These are phyloP conservation scores for Martensiomyces pterosporus DNA, from an alignment of 192 early-diverging fungal species.

Conservation along the genomic window DNA sequence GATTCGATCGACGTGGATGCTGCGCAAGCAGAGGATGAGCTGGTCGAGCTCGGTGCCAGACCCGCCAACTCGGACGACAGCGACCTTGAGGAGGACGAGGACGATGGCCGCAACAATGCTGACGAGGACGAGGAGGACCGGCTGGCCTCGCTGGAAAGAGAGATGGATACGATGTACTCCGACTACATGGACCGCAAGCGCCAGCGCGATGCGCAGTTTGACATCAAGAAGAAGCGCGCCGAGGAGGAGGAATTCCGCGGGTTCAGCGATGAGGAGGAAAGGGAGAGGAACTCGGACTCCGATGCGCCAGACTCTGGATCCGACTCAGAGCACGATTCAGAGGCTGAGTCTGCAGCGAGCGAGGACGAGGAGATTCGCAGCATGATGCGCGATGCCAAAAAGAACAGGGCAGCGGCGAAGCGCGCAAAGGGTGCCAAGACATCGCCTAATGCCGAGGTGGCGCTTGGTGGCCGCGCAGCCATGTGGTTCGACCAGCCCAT, in stretches of 20 bases:
- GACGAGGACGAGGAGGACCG: constrained; percentile 56
- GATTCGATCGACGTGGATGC: constrained; percentile 48
- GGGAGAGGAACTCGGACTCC: constrained; percentile 17
- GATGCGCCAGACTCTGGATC: constrained; percentile 33
- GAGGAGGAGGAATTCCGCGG: constrained; percentile 68
- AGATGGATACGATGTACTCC: constrained; percentile 62
- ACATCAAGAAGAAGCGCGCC: constrained; percentile 65
- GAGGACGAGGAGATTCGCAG: constrained; percentile 46
- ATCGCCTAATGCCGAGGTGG: constrained; percentile 26
- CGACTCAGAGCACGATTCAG: constrained; percentile 2
- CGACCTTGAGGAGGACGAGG: constrained; percentile 27
- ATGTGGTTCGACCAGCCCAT: constrained; percentile 95
- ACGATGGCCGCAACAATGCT: constrained; percentile 36
- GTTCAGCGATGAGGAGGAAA: constrained; percentile 48
- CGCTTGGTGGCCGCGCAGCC: constrained; percentile 76
- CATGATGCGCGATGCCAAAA: constrained; percentile 39
- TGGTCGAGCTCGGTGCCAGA: constrained; percentile 51
- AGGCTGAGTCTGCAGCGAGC: constrained; percentile 43
- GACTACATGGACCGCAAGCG: constrained; percentile 67
- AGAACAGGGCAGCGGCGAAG: constrained; percentile 19
- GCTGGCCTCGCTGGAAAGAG: constrained; percentile 60
- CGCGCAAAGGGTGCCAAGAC: constrained; percentile 14
- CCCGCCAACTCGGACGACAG: constrained; percentile 26
- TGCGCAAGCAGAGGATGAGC: constrained; percentile 45
- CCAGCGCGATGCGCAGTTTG: constrained; percentile 70